These are phyloP conservation scores for Apiotrichum gracile DNA, from an alignment of 1,284 basidiomycete species.

Conservation along the genomic window DNA sequence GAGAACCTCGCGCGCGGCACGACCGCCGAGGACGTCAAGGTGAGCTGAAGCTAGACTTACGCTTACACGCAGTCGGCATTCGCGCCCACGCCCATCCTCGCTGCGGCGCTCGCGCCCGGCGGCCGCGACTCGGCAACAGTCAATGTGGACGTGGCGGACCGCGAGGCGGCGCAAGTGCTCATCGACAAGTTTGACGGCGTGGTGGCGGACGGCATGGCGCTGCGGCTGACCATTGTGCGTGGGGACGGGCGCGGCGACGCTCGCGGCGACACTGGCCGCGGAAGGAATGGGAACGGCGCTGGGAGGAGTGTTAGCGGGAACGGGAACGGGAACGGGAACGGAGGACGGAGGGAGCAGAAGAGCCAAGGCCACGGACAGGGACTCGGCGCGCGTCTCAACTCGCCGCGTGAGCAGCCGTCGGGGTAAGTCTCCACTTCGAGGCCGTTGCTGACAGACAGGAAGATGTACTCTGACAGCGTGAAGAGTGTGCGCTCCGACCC, in stretches of 20 bases:
- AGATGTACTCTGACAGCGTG: conserved; percentile 67
- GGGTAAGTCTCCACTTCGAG: neutral
- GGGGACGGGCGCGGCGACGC: neutral
- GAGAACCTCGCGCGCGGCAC: conserved; percentile 68
- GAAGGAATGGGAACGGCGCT: too few relatives aligned
- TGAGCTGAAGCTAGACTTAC: conserved; percentile 34
- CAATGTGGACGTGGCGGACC: conserved; percentile 64
- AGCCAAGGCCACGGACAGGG: neutral
- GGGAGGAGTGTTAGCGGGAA: neutral
- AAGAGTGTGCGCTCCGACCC: neutral
- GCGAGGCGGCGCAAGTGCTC: conserved; percentile 60
- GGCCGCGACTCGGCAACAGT: conserved; percentile 54
- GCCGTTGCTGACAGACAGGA: conserved; percentile 50
- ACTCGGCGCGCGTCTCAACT: neutral
- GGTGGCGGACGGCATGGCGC: conserved; percentile 69
- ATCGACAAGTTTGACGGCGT: conserved; percentile 70
- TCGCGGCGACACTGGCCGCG: neutral
- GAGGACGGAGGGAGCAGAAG: neutral
- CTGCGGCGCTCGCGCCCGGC: conserved; percentile 49
- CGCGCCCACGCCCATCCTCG: conserved; percentile 64
- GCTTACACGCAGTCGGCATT: conserved; percentile 62
- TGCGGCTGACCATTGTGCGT: conserved; percentile 55
- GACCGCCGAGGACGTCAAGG: conserved; percentile 72
- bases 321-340: neutral
- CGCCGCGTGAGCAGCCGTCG: neutral